Base-by-base conservation (phyloP, 257 asterid species). In the Solanum sparsipilum region DNA sequence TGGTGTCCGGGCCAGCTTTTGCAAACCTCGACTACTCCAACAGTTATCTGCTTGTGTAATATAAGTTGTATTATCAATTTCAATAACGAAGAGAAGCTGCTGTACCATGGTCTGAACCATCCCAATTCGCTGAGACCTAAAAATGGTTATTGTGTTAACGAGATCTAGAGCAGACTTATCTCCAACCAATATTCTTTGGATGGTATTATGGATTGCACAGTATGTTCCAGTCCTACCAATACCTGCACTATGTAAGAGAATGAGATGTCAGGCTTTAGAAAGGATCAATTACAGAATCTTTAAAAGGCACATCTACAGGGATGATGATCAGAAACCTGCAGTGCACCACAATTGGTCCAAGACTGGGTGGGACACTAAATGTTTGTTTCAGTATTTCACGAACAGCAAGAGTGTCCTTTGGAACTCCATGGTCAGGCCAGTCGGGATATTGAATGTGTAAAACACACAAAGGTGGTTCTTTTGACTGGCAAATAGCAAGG, bases 391-490 rank as follows among this genome's bases (percentile, higher is more conserved):
- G 88, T 89, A 97, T 94, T 81, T 97, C 98, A 87, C 99, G 98
- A 89, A 94, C 99, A 87, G 96, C 97, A 58, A 88, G 63, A 11
- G 98, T 94, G 88, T 94, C 98, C 63, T 91, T 91, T 2, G 99
- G 99, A 88, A 95, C 99, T 87, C 99, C 99, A 87, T 94, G 95
- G 91, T 97, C 99, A 86, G 99, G 99, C 99, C 99, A 97, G 89
- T 96, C 98, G 82, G 98, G 99, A 89, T 96, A 97, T 88, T 94
- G 99, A 85, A 97, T 91, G 70, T 97, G 99, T 88, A 97, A 89
- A 84, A 97, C 98, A 86, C 94, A 93, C 87, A 94, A 56, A 31
- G 99, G 96, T 74, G 92, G 96, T 89, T 93, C 98, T 89, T 93
- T 95, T 46, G 99, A 93, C 99, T 97, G 94, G 92, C 90, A 86